A percentile compares a stretch with the other conserved stretches of the same genome.
Conservation (phyloP, 2,329 filamentous ascomycete species). For the Arthrobotrys sphaeroides region DNA sequence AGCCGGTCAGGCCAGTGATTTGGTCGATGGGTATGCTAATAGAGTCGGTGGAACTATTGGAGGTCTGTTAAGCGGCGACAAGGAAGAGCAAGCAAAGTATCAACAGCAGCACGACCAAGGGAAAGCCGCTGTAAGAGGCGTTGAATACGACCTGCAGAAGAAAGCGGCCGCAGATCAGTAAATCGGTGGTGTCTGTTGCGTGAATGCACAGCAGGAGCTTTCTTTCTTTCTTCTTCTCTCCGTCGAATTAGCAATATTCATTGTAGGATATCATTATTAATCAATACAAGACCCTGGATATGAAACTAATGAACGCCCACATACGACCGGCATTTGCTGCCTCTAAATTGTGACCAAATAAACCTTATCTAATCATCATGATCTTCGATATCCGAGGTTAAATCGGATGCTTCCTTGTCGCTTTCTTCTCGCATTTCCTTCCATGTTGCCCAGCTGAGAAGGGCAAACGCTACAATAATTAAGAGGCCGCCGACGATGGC, state of each 20-base stretch:
- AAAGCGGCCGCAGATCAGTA: conserved; percentile 17
- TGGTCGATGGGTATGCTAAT: conserved; percentile 70
- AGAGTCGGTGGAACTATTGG: conserved; percentile 33
- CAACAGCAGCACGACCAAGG: conserved; percentile 45
- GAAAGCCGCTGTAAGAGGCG: conserved; percentile 42
- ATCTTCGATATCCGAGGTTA: conserved; percentile 19
- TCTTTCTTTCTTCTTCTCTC: not conserved
- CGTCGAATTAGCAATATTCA: not conserved
- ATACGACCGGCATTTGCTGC: not conserved
- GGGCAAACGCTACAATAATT: conserved; percentile 86
- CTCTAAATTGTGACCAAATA: not conserved
- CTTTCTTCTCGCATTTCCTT: conserved; percentile 89
- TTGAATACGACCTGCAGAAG: conserved; percentile 43
- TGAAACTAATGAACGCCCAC: not conserved
- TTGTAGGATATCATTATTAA: not conserved
- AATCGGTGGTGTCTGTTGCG: not conserved
- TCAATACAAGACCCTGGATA: no score
- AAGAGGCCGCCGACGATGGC: conserved; percentile 83
- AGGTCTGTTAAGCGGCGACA: conserved; percentile 9
- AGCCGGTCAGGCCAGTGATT: conserved; percentile 79
- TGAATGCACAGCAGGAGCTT: no score
- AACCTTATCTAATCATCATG: conserved; percentile 22
- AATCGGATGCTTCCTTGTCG: conserved; percentile 66
- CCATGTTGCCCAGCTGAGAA: conserved; percentile 91
- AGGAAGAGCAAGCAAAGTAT: conserved; percentile 29